Evolutionary conservation across 2,329 filamentous ascomycete species (phyloP).

Genomic region (Exophiala calicioides): DNA sequence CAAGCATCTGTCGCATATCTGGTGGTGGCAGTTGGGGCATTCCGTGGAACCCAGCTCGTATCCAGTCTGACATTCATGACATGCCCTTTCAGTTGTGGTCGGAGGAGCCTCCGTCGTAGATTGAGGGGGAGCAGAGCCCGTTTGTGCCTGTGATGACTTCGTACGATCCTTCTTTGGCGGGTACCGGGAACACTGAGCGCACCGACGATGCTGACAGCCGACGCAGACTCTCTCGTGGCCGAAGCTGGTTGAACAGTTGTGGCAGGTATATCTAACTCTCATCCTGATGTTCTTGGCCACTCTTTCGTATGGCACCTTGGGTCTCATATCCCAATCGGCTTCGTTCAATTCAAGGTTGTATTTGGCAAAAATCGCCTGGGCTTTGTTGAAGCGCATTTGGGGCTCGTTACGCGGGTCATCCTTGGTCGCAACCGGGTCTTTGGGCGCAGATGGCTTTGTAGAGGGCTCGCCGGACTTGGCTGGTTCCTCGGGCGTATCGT

Average conservation of each 20-base stretch:
- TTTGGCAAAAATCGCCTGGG: constrained; percentile 48
- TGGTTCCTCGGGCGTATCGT: constrained; percentile 12
- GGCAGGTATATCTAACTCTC: constrained; percentile 64
- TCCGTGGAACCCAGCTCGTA: constrained; percentile 20
- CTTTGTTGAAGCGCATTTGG: constrained; percentile 44
- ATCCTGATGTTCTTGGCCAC: constrained; percentile 50
- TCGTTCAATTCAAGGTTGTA: constrained; percentile 48
- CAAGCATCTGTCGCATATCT: constrained; percentile 28
- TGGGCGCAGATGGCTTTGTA: background rate
- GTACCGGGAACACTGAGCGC: constrained; percentile 75
- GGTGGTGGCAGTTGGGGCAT: constrained; percentile 29
- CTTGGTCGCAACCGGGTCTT: background rate
- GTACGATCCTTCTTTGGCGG: constrained; percentile 66
- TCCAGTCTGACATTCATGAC: constrained; percentile 28
- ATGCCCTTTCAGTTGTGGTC: constrained; percentile 13
- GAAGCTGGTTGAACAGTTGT: constrained; percentile 75
- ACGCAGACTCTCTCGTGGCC: constrained; percentile 71
- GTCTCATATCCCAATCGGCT: constrained; percentile 42
- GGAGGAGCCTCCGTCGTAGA: background rate
- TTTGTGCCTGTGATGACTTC: constrained; percentile 3
- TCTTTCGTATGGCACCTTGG: constrained; percentile 38
- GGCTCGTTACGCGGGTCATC: constrained; percentile 6
- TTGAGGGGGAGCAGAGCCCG: background rate
- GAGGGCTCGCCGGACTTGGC: background rate
- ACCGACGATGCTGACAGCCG: constrained; percentile 76